Evolutionary conservation across 768 basidiomycete species (phyloP), one percentile per base, ranked within the genome.

Genomic region (Tricholoma bakamatsutake): DNA sequence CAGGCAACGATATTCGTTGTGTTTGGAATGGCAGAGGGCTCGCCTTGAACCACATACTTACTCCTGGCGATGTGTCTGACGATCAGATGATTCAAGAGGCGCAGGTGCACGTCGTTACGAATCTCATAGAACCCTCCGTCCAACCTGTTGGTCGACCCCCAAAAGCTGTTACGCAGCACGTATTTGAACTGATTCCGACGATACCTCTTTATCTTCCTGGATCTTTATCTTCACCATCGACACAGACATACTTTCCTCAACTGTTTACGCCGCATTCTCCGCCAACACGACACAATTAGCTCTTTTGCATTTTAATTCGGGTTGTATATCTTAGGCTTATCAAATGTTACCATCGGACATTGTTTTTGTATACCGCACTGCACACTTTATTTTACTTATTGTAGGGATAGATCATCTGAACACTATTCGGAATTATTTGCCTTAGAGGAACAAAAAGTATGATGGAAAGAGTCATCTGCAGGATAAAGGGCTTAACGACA

Each of bases 101-200:
- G 2, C 82, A 84, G 37, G 83, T 97, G 15, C 94, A 97, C 59
- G 89, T 84, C 5, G 91, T 94, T 30, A 89, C 90, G 84, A 87
- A 85, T 45, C 76, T 82, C 1, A 68, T 74, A 1, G 81, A 79
- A 53, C 62, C 68, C 12, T 74, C 80, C 0, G 61, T 68, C 4
- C 76, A 72, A 37, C 64, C 76, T 46, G 66, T 71, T 15, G 74
- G 75, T 11, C 66, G 73, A 49, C 62, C 66, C 24, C 62, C 68
- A 27, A 77, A 85, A 9, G 77, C 82, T 28, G 69, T 81, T 13
- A 76, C 79, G 27, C 88, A 90, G 59, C 87, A 88, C 61, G 84
- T 90, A 17, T 89, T 88, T 61, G 87, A 90, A 68, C 76, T 93
- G 27, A 82, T 89, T 24, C 87, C 87, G 1, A 89, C 87, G 0